Conservation (phyloP, 169 alveolate genomes). For the Cryptosporidium felis region DNA sequence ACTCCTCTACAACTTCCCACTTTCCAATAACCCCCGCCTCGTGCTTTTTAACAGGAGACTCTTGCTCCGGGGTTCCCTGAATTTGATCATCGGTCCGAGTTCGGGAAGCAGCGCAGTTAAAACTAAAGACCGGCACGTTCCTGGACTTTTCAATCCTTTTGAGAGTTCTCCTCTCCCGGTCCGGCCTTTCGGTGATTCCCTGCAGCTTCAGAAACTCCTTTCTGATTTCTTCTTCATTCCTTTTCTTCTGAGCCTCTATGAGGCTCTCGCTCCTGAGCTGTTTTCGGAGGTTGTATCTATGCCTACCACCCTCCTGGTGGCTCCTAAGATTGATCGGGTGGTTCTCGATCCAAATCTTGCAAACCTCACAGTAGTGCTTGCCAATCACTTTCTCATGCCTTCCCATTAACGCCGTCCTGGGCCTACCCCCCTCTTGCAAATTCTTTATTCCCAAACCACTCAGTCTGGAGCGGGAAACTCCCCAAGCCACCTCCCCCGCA, state of each 20-base stretch:
- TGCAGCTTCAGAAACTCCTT: conserved; percentile 35
- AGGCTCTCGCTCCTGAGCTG: conserved; percentile 20
- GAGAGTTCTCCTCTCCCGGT: neutral
- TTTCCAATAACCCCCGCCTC: conserved; percentile 34
- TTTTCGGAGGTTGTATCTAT: conserved; percentile 29
- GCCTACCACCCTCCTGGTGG: conserved; percentile 64
- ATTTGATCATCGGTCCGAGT: neutral
- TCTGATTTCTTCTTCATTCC: conserved; percentile 1
- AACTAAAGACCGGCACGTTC: neutral
- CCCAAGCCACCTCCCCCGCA: too few species aligned
- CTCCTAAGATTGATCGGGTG: conserved; percentile 40
- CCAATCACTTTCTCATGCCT: neutral
- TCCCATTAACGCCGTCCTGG: conserved; percentile 19
- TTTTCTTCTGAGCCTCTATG: conserved; percentile 15
- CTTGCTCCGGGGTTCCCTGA: neutral
- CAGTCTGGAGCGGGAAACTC: too few species aligned
- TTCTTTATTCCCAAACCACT: neutral
- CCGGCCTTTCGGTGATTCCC: neutral
- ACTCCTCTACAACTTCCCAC: conserved; percentile 45
- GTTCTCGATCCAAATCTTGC: conserved; percentile 63
- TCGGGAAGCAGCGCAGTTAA: neutral
- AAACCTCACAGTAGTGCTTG: conserved; percentile 37
- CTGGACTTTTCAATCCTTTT: neutral
- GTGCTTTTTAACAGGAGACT: too few species aligned
- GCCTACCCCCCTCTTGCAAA: neutral